Evolutionary conservation across 805 yeast species (phyloP).

Genomic region (Candida qinlingensis): DNA sequence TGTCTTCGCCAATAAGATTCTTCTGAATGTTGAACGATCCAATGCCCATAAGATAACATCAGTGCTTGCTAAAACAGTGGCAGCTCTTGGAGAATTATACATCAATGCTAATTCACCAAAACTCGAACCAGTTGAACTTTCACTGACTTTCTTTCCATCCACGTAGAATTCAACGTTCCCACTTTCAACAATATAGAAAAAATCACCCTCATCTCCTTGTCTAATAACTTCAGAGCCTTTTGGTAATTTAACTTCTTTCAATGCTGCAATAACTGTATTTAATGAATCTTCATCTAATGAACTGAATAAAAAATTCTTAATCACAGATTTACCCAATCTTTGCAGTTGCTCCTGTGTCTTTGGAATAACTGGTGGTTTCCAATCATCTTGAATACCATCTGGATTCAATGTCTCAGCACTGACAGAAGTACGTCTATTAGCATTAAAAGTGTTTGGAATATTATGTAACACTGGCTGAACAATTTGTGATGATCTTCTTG

Average conservation of each 20-base stretch:
- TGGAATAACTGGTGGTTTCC: conserved; percentile 69
- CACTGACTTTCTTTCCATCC: conserved; percentile 57
- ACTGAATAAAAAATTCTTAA: conserved; percentile 78
- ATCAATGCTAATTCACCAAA: conserved; percentile 96
- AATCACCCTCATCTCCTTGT: conserved; percentile 96
- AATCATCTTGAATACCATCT: conserved; percentile 54
- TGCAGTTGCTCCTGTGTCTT: conserved; percentile 57
- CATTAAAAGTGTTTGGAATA: conserved; percentile 61
- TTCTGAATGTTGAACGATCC: conserved; percentile 88
- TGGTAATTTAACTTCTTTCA: conserved; percentile 62
- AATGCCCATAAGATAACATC: conserved; percentile 84
- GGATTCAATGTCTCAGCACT: conserved; percentile 86
- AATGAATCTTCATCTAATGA: conserved; percentile 76
- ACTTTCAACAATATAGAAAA: conserved; percentile 75
- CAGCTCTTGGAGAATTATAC: conserved; percentile 98
- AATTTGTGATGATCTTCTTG: conserved; percentile 15
- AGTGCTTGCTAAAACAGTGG: conserved; percentile 73
- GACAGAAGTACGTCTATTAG: conserved; percentile 83
- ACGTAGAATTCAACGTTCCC: conserved; percentile 83
- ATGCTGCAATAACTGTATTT: conserved; percentile 75
- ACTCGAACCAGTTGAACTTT: conserved; percentile 80
- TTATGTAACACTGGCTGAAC: conserved; percentile 21
- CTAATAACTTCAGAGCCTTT: conserved; percentile 63
- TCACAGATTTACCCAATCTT: conserved; percentile 65
- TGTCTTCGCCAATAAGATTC: conserved; percentile 86